Base-by-base conservation (phyloP, 2,329 filamentous ascomycete species). In the Fusarium ambrosium region DNA sequence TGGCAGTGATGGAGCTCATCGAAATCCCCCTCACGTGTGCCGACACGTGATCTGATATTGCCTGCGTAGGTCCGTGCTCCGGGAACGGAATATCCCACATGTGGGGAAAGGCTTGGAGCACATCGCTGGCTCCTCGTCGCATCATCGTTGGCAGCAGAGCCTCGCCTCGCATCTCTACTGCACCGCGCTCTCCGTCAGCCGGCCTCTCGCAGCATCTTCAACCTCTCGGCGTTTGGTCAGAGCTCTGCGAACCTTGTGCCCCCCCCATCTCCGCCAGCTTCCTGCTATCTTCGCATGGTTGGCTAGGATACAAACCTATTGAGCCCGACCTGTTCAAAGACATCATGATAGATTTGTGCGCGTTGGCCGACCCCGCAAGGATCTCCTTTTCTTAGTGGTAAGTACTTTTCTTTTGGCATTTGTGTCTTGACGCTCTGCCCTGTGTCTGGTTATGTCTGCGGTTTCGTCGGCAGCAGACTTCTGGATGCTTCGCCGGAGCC, bases 301-400 rank as follows among this genome's bases (percentile, higher is more conserved):
- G 69, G 77, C 67, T 70, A 71, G 74, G 71, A 78, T 69, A 71
- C 74, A 72, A 67, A 69, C 69, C 75, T 73, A 68, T 73, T 69
- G 71, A 70, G 74, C 72, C 63, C 67, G 55, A 66, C 71, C 59
- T 64, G 74, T 73, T 77, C 78, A 74, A 79, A 81, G 81, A 81
- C 83, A 85, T 77, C 79, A 85, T 85, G 84, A 84, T 83, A 83
- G 79, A 79, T 81, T 85, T 83, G 81, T 78, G 80, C 78, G 77
- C 78, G 74, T 72, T 78, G 77, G 70, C 76, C 70, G 77, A 79
- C 72, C 71, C 77, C 75, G 74, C 77, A 73, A 79, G 78, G 73
- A 76, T 80, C 74, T 81, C 76, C 79, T 81, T 80, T 71, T 84
- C 79, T 79, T 86, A 86, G 82, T 84, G 82, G 84, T 86, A 77